A percentile compares a stretch with the other conserved stretches of the same genome.
These are phyloP conservation scores for Blastocrithidia nonstop DNA, from an alignment of 208 protist species.

Conservation along the genomic window DNA sequence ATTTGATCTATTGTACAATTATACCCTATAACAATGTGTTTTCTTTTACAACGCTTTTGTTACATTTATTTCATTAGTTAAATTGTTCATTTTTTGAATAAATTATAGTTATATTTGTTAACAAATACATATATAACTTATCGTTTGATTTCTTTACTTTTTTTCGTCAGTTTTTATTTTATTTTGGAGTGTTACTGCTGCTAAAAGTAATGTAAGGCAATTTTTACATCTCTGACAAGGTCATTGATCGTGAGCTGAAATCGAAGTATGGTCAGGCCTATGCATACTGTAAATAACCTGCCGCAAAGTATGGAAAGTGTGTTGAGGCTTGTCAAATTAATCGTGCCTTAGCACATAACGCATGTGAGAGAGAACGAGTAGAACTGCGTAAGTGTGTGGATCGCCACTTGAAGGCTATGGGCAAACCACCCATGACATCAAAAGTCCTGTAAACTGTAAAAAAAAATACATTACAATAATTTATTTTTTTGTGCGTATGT, in stretches of 20 bases:
- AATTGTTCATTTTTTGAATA: background rate
- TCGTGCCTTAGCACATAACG: conserved; percentile 25
- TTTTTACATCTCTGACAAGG: conserved; percentile 66
- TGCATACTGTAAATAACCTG: conserved; percentile 30
- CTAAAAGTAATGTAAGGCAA: conserved; percentile 62
- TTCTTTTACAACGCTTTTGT: background rate
- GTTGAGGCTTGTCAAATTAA: conserved; percentile 70
- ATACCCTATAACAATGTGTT: background rate
- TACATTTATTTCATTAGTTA: background rate
- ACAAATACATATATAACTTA: background rate
- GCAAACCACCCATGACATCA: conserved; percentile 1
- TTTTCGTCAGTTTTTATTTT: conserved; percentile 1
- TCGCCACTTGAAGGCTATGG: conserved; percentile 11
- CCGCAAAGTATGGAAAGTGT: conserved; percentile 39
- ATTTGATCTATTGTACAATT: background rate
- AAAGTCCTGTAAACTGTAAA: background rate
- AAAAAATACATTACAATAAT: no score
- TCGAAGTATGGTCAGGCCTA: conserved; percentile 48
- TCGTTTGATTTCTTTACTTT: background rate
- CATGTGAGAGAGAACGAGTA: conserved; percentile 34
- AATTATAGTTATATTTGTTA: background rate
- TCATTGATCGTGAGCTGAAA: conserved; percentile 36
- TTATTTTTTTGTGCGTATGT: no score
- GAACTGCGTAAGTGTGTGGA: conserved; percentile 47
- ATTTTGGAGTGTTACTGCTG: background rate